Base-by-base conservation (phyloP, 2,329 filamentous ascomycete genomes). In the Parafenestella ontariensis region DNA sequence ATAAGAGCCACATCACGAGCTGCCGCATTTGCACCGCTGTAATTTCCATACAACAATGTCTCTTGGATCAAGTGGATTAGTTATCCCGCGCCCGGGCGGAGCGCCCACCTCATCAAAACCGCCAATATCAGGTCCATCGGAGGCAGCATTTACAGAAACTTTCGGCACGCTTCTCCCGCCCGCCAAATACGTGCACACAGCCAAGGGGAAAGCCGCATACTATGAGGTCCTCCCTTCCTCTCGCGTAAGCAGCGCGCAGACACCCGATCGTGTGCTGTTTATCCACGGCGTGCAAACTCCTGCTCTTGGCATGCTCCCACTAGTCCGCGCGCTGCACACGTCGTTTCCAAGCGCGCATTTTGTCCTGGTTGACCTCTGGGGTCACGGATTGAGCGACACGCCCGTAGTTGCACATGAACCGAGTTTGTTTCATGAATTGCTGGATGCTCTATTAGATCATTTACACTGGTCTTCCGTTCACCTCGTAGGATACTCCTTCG, bases 201-300 rank as follows among this genome's bases (percentile, higher is more conserved):
- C 42, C 4, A 58, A 56, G 4, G 79, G 78, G 2, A 76, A 59
- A 56, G 76, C 73, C 5, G 78, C 77, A 5, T 81, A 78, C 62
- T 81, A 80, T 46, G 61, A 72, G 0, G 45, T 79, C 0, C 61
- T 40, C 0, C 71, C 72, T 2, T 82, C 52, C 58, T 72, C 0
- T 73, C 76, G 0, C 63, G 31, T 13, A 20, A 20, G 29, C 34
- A 46, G 10, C 1, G 31, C 40, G 1, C 15, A 28, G 17, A 45
- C 21, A 20, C 54, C 65, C 0, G 46, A 62, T 26, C 58, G 71
- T 5, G 73, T 83, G 0, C 68, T 84, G 0, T 65, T 84, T 28
- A 62, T 84, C 0, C 82, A 85, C 52, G 82, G 83, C 21, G 76
- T 83, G 0, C 78, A 83, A 48, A 85, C 82, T 0, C 78, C 80